Conservation (phyloP, 202 grass and related monocot genomes). For the Carex sylvatica region DNA sequence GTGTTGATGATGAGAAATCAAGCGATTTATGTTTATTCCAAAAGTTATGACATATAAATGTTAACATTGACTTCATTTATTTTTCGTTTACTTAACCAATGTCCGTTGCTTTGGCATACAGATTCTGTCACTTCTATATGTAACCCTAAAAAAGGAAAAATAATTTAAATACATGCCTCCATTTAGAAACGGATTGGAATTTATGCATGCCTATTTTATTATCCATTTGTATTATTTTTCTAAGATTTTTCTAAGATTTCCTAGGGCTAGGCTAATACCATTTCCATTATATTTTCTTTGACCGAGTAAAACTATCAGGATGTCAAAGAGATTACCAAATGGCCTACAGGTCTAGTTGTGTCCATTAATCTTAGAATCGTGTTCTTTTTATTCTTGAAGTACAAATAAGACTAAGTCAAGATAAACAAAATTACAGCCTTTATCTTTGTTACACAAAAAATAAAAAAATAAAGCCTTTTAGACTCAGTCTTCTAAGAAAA, state of each 20-base stretch:
- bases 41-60: background rate
- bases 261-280: background rate
- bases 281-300: background rate
- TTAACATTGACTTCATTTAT: background rate
- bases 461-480: background rate
- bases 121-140: background rate
- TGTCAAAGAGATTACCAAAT: slow-evolving; percentile 7
- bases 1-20: background rate
- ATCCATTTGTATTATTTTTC: background rate
- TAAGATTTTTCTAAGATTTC: background rate
- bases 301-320: slow-evolving; percentile 14
- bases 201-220: too few relatives aligned
- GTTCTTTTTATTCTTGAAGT: background rate
- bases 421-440: background rate
- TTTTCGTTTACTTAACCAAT: background rate
- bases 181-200: background rate
- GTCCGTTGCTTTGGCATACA: background rate
- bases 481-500: background rate
- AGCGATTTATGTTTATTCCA: background rate
- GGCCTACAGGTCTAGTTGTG: background rate
- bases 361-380: background rate
- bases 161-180: background rate
- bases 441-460: too few relatives aligned
- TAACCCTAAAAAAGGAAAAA: background rate
- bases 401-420: background rate